A percentile compares a stretch with the other conserved stretches of the same genome.
Conservation (phyloP, 2,329 filamentous ascomycete species). For the Colletotrichum graminicola region DNA sequence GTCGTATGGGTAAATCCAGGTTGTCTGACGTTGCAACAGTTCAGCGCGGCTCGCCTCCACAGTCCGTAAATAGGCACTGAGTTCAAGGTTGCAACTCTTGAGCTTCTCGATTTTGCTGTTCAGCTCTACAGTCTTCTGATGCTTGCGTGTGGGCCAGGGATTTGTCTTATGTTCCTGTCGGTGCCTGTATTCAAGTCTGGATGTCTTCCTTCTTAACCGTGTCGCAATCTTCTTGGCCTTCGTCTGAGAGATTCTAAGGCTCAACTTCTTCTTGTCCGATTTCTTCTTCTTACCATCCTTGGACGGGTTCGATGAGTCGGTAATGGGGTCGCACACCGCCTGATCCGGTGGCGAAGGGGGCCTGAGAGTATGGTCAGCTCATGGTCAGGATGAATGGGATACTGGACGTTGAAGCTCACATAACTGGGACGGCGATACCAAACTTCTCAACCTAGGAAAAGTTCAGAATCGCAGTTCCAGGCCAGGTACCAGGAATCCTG, state of each 20-base stretch:
- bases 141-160: background rate
- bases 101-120: background rate
- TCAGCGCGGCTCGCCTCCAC: background rate
- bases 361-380: background rate
- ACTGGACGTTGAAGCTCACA: slow-evolving; percentile 13
- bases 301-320: background rate
- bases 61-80: background rate
- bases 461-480: slow-evolving; percentile 9
- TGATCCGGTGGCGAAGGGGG: slow-evolving; percentile 19
- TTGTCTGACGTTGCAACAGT: background rate
- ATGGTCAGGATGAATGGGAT: background rate
- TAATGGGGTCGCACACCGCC: slow-evolving; percentile 9
- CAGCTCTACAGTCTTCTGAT: background rate
- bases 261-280: too few species aligned
- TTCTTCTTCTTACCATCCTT: background rate
- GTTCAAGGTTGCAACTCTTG: too few species aligned
- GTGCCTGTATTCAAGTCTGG: background rate
- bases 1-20: background rate
- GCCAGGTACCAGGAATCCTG: slow-evolving; percentile 34
- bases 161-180: too few species aligned
- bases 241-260: background rate
- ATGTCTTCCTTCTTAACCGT: background rate
- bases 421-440: slow-evolving; percentile 11
- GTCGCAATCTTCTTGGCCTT: background rate
- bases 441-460: slow-evolving; percentile 20